Percentiles rank a stretch among this genome's conserved stretches.
Conservation (phyloP, 2,329 filamentous ascomycete genomes). For the Fusarium heterosporum region DNA sequence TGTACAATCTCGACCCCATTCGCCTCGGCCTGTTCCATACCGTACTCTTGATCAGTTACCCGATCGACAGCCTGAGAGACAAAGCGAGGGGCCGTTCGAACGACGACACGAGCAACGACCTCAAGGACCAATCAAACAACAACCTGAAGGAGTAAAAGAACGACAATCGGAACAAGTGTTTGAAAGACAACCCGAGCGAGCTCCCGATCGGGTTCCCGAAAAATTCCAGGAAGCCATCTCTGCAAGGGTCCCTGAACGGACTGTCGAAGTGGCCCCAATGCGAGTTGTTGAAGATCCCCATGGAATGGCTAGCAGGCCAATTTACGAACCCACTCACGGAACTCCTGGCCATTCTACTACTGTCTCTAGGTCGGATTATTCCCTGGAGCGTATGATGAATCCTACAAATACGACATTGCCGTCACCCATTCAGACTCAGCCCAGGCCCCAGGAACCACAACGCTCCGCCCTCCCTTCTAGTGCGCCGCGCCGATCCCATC, state of each 20-base stretch:
- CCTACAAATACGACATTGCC: constrained; percentile 23
- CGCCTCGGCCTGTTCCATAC: constrained; percentile 17
- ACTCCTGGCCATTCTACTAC: constrained; percentile 13
- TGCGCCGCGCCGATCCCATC: constrained; percentile 21
- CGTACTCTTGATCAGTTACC: constrained; percentile 1
- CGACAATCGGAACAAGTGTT: not conserved
- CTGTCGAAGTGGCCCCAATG: constrained; percentile 13
- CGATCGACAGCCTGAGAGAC: constrained; percentile 11
- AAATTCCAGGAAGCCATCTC: constrained; percentile 15
- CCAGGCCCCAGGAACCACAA: constrained; percentile 15
- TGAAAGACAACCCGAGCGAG: constrained; percentile 6
- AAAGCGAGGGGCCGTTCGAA: not conserved
- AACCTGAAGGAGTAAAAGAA: constrained; percentile 4
- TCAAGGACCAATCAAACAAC: constrained; percentile 1
- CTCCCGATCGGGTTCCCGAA: not conserved
- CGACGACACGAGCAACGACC: not conserved
- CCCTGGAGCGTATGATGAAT: constrained; percentile 37
- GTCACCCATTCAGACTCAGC: constrained; percentile 16
- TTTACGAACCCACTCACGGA: constrained; percentile 1
- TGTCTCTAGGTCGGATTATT: constrained; percentile 27
- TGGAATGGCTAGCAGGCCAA: constrained; percentile 9
- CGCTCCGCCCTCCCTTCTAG: constrained; percentile 31
- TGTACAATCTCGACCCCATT: constrained; percentile 19
- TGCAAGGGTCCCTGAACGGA: constrained; percentile 10
- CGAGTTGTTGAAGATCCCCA: constrained; percentile 6